phyloP scores from a whole-genome alignment of 306 rosid genomes.

The Echinosophora koreensis region DNA sequence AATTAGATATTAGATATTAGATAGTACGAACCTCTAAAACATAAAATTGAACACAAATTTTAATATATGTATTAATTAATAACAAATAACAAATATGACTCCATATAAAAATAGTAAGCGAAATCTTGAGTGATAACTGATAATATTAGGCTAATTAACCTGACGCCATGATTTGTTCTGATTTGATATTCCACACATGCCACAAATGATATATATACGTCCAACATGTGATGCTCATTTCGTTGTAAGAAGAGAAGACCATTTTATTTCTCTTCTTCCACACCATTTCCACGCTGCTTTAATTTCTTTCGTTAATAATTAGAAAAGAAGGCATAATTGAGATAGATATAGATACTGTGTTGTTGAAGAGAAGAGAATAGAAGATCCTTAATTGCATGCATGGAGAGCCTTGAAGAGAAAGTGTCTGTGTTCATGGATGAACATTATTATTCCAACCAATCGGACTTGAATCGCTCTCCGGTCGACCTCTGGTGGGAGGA shows the following conservation, averaged over 20 bases:
- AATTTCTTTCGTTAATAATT: not conserved
- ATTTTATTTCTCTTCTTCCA: conserved; percentile 51
- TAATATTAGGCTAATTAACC: not conserved
- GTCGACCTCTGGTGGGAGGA: conserved; percentile 45
- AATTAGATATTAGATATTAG: no score
- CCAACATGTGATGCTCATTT: not conserved
- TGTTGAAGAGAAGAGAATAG: conserved; percentile 8
- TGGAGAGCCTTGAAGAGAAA: conserved; percentile 70
- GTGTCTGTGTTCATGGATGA: conserved; percentile 50
- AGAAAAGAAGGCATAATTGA: not conserved
- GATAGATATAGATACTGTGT: no score
- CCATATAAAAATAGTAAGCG: not conserved
- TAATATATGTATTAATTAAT: no score
- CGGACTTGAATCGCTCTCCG: not conserved
- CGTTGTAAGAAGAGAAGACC: conserved; percentile 40
- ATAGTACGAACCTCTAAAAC: no score
- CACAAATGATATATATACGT: not conserved
- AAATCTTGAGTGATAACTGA: not conserved
- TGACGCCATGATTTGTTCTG: not conserved
- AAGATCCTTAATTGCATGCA: not conserved
- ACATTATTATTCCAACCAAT: conserved; percentile 37
- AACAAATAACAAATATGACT: no score
- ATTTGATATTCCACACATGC: not conserved
- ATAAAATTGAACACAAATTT: no score
- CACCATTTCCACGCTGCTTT: conserved; percentile 23